Base-by-base conservation (phyloP, 805 yeast genomes). In the Saccharomycopsis malanga region DNA sequence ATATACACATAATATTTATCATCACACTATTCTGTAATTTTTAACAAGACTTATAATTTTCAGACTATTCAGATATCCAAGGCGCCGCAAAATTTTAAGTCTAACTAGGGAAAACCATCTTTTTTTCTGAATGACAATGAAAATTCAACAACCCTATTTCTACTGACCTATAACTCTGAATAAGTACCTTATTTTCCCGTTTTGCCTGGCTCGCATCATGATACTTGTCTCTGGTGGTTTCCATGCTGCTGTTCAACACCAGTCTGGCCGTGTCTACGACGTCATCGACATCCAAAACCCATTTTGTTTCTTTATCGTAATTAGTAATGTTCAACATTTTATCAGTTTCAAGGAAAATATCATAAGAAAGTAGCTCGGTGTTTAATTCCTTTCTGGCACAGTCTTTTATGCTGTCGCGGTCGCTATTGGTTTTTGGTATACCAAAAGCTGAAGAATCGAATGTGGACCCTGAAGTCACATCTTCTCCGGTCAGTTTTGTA, bases 281-380 rank as follows among this genome's bases (percentile, higher is more conserved):
- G 6, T 3, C 22, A 15, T 23, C 30, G 10, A 44, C 20, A 23
- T 44, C 46, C 27, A 44, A 34, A 15, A 49, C 30, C 48, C 48
- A 48, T 10, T 20, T 36, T 5, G 18, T 10, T 23, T 21, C 30
- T 4, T 14, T 17, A 15, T 36, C 35, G 24, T 29, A 43, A 14
- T 36, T 36, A 9, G 41, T 20, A 14, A 44, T 14, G 29, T 18
- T 38, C 1, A 44, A 30, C 4, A 5, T 7, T 25, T 44, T 27
- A 14, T 42, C 48, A 20, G 51, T 48, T 27, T 44, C 47, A 4
- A 48, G 23, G 22, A 43, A 48, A 9, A 48, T 29, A n/a, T 48
- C 51, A 27, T 30, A 46, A 1, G 48, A 25, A 30, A 14, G 18
- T 10, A n/a, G 9, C 4, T 34, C 5, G 32, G 3, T 14, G 10